Conservation (phyloP, 1,284 basidiomycete species). For the Trametes sp. region DNA sequence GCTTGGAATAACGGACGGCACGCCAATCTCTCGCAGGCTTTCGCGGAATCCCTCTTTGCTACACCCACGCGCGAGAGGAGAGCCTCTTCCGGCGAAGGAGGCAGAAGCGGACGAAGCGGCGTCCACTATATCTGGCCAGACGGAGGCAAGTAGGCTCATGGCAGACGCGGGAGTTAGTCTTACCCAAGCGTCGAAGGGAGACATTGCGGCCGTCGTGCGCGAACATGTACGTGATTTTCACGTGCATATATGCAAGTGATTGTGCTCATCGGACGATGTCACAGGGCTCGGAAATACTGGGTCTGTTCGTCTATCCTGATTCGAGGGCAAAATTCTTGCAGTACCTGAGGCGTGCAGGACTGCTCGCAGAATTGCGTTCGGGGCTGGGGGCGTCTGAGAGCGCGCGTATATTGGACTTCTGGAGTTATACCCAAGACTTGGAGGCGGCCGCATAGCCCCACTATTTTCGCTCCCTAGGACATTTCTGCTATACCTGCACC, state of each 20-base stretch:
- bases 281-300: slow-evolving; percentile 63
- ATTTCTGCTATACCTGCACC: background rate
- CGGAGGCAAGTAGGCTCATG: slow-evolving; percentile 36
- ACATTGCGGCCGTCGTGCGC: slow-evolving; percentile 58
- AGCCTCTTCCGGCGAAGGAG: background rate
- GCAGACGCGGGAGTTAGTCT: slow-evolving; percentile 20
- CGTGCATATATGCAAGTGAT: background rate
- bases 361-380: slow-evolving; percentile 52
- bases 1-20: slow-evolving; percentile 43
- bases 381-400: slow-evolving; percentile 37
- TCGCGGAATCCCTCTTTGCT: slow-evolving; percentile 37
- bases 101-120: background rate
- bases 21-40: background rate
- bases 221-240: slow-evolving; percentile 58
- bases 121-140: background rate
- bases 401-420: slow-evolving; percentile 40
- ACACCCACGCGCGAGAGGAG: slow-evolving; percentile 10
- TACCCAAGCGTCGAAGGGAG: slow-evolving; percentile 47
- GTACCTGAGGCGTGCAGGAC: slow-evolving; percentile 54
- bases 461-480: background rate
- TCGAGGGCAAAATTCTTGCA: slow-evolving; percentile 68
- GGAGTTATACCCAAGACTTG: slow-evolving; percentile 39
- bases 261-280: slow-evolving; percentile 15
- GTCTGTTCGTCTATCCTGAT: slow-evolving; percentile 72
- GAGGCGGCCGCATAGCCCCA: background rate